Base-by-base conservation (phyloP, 2,329 filamentous ascomycete species). In the Colletotrichum scovillei region DNA sequence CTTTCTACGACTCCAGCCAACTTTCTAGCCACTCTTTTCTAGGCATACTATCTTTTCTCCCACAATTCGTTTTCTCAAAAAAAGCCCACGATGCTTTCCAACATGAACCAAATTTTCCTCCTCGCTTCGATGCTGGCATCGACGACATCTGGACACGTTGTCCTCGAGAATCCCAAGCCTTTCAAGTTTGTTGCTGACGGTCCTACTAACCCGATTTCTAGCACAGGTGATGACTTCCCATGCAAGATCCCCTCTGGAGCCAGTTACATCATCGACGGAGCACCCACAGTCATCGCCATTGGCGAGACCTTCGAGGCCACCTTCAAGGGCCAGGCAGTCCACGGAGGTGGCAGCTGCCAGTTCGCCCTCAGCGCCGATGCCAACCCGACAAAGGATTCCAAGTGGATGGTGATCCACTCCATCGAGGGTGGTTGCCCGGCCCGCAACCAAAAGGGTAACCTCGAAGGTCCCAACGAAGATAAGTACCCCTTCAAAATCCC, bases 351-450 rank as follows among this genome's bases (percentile, higher is more conserved):
- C 11, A 66, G 60, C 46, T 73, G 67, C 35, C 67, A 73, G 49
- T 73, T 73, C 12, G 67, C 71, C 1, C 71, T 71, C 12, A 60
- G 55, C 9, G 28, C 67, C 19, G 67, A 73, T 38, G 19, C 22
- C 2, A 62, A 65, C 7, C 71, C 71, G 14, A 73, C 67, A 1
- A 71, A 71, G 49, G 12, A 66, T 24, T 71, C 71, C 1, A 65
- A 32, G 26, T 73, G 62, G 71, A 73, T 71, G 71, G 67, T 66
- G 22, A 73, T 71, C 4, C 71, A 73, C 28, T 73, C 71, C 6
- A 62, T 71, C 49, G 67, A 73, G 62, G 71, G 71, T 22, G 67
- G 71, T 2, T 73, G 67, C 14, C 70, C 67, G 3, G 70, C 60
- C 14, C 70, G 67, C 22, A 70, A 73, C 56, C 70, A 70, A 38